These are phyloP conservation scores for Aureoboletus auriporus DNA, from an alignment of 768 basidiomycete genomes.

Conservation along the genomic window DNA sequence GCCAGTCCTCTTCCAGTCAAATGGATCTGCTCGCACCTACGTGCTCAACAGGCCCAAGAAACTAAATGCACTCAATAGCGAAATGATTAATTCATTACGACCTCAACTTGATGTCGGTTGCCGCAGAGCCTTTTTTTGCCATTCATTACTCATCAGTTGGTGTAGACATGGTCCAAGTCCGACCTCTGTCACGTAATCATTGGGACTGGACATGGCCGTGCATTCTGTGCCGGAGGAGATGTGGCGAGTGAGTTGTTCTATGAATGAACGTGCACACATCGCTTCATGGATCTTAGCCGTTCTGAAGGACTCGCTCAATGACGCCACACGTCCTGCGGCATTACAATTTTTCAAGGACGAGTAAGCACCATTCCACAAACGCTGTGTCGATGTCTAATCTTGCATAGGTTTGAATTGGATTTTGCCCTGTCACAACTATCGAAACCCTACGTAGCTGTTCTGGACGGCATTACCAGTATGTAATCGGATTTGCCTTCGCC, in stretches of 20 bases:
- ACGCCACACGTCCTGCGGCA: slow-evolving; percentile 55
- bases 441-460: slow-evolving; percentile 88
- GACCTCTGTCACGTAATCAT: slow-evolving; percentile 70
- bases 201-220: slow-evolving; percentile 65
- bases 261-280: slow-evolving; percentile 1
- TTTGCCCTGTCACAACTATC: slow-evolving; percentile 62
- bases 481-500: slow-evolving; percentile 6
- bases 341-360: slow-evolving; percentile 89
- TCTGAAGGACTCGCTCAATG: slow-evolving; percentile 45
- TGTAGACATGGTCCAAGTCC: slow-evolving; percentile 71
- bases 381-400: slow-evolving; percentile 7
- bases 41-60: slow-evolving; percentile 76
- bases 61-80: slow-evolving; percentile 76
- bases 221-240: slow-evolving; percentile 95
- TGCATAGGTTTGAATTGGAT: slow-evolving; percentile 72
- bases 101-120: slow-evolving; percentile 70
- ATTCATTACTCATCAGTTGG: slow-evolving; percentile 6
- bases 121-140: not conserved
- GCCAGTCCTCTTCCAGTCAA: slow-evolving; percentile 68
- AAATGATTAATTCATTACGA: slow-evolving; percentile 70
- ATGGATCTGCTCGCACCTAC: slow-evolving; percentile 59
- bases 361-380: slow-evolving; percentile 41
- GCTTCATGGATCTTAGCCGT: slow-evolving; percentile 42
- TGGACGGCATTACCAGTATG: slow-evolving; percentile 91
- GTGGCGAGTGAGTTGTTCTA: slow-evolving; percentile 63